Conservation (phyloP, 1,284 basidiomycete genomes). For the Cutaneotrichosporon cavernicola region DNA sequence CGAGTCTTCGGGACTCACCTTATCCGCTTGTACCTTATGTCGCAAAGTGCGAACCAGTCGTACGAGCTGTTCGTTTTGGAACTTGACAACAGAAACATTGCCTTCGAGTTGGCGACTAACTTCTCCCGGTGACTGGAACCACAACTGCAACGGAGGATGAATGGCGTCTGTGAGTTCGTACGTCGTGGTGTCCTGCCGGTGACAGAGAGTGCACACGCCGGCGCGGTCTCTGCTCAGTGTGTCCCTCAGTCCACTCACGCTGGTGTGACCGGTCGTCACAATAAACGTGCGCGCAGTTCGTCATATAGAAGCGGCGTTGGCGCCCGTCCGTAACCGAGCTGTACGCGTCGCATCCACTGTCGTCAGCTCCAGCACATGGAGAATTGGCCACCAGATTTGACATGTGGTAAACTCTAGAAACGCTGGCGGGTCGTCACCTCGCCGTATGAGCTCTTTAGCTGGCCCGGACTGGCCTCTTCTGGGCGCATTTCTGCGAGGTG, state of each 20-base stretch:
- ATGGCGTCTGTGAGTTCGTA: conserved; percentile 21
- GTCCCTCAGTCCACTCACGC: conserved; percentile 23
- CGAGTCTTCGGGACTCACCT: conserved; percentile 6
- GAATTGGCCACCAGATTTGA: conserved; percentile 33
- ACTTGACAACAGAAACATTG: conserved; percentile 5
- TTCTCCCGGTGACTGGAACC: neutral
- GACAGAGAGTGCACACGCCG: conserved; percentile 25
- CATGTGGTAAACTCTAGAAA: conserved; percentile 41
- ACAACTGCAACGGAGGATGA: neutral
- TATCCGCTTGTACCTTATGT: conserved; percentile 6
- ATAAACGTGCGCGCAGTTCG: conserved; percentile 45
- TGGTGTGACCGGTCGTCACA: conserved; percentile 34
- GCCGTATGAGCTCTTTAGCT: neutral
- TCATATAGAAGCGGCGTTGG: conserved; percentile 37
- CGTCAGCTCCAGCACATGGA: neutral
- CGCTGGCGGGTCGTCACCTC: neutral
- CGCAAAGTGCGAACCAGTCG: conserved; percentile 3
- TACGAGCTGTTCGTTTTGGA: conserved; percentile 20
- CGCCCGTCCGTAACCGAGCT: neutral
- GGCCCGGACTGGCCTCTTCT: neutral
- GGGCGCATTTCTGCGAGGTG: neutral
- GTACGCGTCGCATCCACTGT: conserved; percentile 1
- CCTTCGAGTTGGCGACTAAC: neutral
- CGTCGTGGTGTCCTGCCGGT: conserved; percentile 16
- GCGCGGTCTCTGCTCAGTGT: conserved; percentile 22